Conservation (phyloP, 2,329 filamentous ascomycete species). For the Sporothrix protearum region DNA sequence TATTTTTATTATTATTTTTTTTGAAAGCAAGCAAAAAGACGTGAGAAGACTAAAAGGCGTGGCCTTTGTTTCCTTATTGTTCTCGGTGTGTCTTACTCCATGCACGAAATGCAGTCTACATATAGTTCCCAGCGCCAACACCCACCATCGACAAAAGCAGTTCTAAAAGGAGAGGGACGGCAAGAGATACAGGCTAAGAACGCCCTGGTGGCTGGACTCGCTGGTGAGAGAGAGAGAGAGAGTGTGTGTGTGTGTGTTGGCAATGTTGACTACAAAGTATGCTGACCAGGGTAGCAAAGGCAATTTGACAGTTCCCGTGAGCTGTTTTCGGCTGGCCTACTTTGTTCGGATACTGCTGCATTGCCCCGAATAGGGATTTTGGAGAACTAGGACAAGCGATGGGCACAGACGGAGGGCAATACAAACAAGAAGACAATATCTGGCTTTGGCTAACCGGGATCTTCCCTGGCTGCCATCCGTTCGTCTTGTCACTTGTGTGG, state of each 20-base stretch:
- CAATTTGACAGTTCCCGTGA: background rate
- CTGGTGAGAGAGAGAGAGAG: no score
- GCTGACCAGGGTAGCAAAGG: background rate
- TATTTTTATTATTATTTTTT: no score
- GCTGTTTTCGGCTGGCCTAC: background rate
- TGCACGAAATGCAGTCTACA: background rate
- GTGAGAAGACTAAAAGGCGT: background rate
- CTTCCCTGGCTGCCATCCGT: background rate
- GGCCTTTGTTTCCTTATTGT: background rate
- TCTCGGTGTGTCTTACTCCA: background rate
- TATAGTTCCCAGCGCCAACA: background rate
- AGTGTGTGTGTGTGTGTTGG: no score
- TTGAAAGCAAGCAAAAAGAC: background rate
- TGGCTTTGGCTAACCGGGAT: background rate
- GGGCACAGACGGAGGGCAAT: background rate
- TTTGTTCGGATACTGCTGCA: background rate
- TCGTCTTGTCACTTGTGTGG: background rate
- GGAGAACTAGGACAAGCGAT: background rate
- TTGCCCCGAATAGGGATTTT: background rate
- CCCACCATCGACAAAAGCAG: background rate
- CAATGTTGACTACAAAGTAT: background rate
- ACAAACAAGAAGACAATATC: no score
- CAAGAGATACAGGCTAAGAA: background rate
- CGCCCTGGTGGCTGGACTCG: background rate
- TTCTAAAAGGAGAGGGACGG: conserved; percentile 4